Evolutionary conservation across 2,329 filamentous ascomycete species (phyloP), one percentile per base, ranked within the genome.

Genomic region (Alternaria viburni): DNA sequence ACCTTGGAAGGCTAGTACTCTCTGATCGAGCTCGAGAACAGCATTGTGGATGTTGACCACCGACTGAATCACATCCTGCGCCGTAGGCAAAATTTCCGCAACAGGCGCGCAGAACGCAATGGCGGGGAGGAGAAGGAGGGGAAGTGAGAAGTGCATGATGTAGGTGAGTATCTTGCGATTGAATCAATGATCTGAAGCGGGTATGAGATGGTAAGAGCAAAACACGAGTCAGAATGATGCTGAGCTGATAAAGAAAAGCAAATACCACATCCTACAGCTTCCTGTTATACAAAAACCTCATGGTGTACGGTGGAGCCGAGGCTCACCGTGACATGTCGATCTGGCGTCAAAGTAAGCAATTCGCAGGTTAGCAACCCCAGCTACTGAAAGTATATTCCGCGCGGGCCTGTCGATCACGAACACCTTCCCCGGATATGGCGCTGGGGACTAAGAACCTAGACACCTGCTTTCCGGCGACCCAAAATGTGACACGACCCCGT

Each of bases 41-140:
- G 69, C 66, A 13, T 60, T 56, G 36, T 70, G 59, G 56, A 70
- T 72, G 54, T 69, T 69, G 43, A 46, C n/a, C 6, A 56, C 54
- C 3, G 54, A 56, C 25, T 56, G 25, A 57, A 63, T 10, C 63
- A 62, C 17, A 66, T 17, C 23, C 52, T 43, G 45, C n/a, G 59
- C 10, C 41, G 60, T 36, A 12, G 55, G 54, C n/a, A 28, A 13
- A 4, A 56, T 13, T n/a, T 46, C 17, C 54, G 25, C 56, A 41
- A 52, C 28, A 8, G 54, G 56, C 11, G 9, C 51, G 46, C 23
- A 61, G n/a, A 43, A 52, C 3, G 52, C 23, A 4, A 64, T 50
- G 7, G 57, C 32, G 12, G 45, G 25, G 6, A 67, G 59, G 13
- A 59, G 15, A 44, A 52, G 10, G 36, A 55, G 12, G 11, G 36